Evolutionary conservation across 2,329 filamentous ascomycete species (phyloP), one percentile per base, ranked within the genome.

Genomic region (Ophiostoma australiae): DNA sequence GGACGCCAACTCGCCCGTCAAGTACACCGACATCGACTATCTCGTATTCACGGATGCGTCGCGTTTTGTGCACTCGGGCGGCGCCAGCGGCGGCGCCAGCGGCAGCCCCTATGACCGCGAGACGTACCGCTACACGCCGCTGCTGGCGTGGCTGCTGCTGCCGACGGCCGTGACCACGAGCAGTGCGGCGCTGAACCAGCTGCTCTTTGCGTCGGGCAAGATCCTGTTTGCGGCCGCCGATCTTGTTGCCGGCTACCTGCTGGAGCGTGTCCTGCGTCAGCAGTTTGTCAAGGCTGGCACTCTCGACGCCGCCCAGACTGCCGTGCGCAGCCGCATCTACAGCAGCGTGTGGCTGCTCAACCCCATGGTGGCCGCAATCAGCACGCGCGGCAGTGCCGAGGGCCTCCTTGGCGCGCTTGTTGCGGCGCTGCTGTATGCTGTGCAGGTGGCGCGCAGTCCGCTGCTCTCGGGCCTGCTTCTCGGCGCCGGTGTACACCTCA

Each of bases 1-100:
- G 82, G 95, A 99, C 81, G 90, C 92, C 72, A 86, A 94, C 81
- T 96, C 93, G 8, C 90, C 94, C 17, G 82, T 99, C 78, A 98
- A 98, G 82, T 99, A 98, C 83, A 99, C 95, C 69, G 95, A 99
- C 81, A 97, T 99, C 76, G 95, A 99, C 84, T 99, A 99, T 81
- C 89, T 93, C 74, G 95, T 99, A 79, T 99, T 99, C 84, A 98
- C 95, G 68, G 94, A 98, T 79, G 95, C 95, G 35, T 88, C 95
- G 1, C 91, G 91, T 74, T 94, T 91, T 80, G 80, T 92, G 63
- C 65, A 41, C n/a, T 2, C 27, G 2, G 61, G 61, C 5, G 82
- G 89, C 3, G 82, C 80, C n/a, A 72, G 69, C 48, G 4, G 11
- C 11, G 35, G 55, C 7, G 58, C 27, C 31, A 35, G 63, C 52